These are phyloP conservation scores for Trichoderma sp. DNA, from an alignment of 2,329 filamentous ascomycete species.

Conservation along the genomic window DNA sequence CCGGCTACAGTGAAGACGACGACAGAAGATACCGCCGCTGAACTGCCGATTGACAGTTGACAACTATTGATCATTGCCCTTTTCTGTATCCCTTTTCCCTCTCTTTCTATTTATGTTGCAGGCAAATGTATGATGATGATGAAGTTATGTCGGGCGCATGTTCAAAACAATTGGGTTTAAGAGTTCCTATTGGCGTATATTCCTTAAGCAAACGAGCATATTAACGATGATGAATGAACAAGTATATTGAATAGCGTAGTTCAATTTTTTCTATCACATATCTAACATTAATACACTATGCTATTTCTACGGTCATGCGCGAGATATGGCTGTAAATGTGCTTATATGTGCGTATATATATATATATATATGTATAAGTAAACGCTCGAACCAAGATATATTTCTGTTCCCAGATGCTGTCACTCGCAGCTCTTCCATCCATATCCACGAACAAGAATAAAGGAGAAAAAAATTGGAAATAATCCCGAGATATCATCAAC, in stretches of 20 bases:
- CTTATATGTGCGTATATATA: not conserved
- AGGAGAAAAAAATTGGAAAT: not conserved
- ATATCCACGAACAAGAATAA: not conserved
- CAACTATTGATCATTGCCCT: not conserved
- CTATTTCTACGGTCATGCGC: not conserved
- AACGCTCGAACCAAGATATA: not conserved
- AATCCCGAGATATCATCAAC: not conserved
- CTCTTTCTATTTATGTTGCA: not conserved
- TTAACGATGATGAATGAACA: slow-evolving; percentile 5
- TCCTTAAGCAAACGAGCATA: not conserved
- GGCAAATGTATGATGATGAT: slow-evolving; percentile 12
- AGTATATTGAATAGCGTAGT: slow-evolving; percentile 8
- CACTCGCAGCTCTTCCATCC: not conserved
- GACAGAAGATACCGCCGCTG: slow-evolving; percentile 22
- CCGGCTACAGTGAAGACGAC: slow-evolving; percentile 26
- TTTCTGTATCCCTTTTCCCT: not conserved
- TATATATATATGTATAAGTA: not conserved
- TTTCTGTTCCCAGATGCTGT: not conserved
- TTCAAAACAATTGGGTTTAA: not conserved
- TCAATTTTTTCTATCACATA: not conserved
- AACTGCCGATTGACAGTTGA: not conserved
- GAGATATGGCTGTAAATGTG: not conserved
- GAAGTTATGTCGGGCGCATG: not conserved
- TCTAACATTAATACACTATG: not conserved
- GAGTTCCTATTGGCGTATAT: not conserved